Percentiles rank a stretch among this genome's conserved stretches.
Conservation (phyloP, 805 yeast genomes). For the Tetrapisispora phaffii region DNA sequence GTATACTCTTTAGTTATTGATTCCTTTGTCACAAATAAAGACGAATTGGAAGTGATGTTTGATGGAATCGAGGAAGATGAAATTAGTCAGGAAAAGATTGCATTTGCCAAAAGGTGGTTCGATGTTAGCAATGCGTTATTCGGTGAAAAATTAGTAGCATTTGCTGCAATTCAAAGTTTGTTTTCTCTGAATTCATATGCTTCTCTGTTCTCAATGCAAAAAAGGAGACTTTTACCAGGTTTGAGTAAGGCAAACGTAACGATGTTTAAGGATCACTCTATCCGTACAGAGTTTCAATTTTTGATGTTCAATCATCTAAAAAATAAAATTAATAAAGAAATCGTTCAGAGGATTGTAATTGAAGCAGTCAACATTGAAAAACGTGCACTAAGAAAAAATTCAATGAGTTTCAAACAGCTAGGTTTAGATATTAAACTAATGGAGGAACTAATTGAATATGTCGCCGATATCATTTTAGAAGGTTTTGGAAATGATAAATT, state of each 20-base stretch:
- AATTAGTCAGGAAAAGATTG: constrained; percentile 92
- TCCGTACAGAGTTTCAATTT: constrained; percentile 98
- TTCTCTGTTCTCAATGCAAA: constrained; percentile 96
- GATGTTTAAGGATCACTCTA: constrained; percentile 96
- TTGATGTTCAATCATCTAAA: constrained; percentile 84
- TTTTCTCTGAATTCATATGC: constrained; percentile 98
- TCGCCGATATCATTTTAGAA: constrained; percentile 88
- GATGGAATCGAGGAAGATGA: constrained; percentile 96
- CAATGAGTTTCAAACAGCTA: constrained; percentile 90
- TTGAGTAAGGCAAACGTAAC: constrained; percentile 95
- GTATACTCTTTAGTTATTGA: constrained; percentile 90
- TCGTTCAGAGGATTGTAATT: constrained; percentile 77
- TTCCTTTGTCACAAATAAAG: constrained; percentile 90
- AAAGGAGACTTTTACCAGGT: constrained; percentile 99
- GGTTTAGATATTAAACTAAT: constrained; percentile 92
- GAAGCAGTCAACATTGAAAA: constrained; percentile 95
- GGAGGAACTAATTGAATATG: constrained; percentile 97
- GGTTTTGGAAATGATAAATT: constrained; percentile 85
- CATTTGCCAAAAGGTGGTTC: constrained; percentile 98
- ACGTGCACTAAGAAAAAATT: too few species aligned
- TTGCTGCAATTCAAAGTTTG: constrained; percentile 98
- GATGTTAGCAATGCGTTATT: constrained; percentile 80
- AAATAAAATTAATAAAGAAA: constrained; percentile 71
- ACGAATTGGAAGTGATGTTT: constrained; percentile 81
- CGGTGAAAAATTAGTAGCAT: constrained; percentile 93